Percentiles rank a stretch among this genome's conserved stretches.
Evolutionary conservation across 768 basidiomycete genomes (phyloP).

Genomic region (Boletus eberwhitei): DNA sequence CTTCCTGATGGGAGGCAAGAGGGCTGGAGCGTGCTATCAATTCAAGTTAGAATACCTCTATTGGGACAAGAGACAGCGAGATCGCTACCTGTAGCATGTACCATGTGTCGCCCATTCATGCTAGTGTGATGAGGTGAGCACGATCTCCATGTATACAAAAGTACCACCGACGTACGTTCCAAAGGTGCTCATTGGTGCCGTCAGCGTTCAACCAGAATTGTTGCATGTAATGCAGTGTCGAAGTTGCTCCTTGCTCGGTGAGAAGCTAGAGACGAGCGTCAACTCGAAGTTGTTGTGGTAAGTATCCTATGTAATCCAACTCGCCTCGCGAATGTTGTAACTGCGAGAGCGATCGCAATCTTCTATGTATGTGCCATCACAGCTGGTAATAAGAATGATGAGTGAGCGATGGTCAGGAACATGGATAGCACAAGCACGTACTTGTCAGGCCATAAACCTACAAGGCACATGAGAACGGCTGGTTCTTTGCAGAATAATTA

Average conservation of each 20-base stretch:
- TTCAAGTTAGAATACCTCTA: not conserved
- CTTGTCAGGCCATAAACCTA: constrained; percentile 69
- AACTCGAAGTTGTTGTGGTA: not conserved
- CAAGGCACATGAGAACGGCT: constrained; percentile 2
- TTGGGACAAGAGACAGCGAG: not conserved
- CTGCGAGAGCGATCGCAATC: constrained; percentile 41
- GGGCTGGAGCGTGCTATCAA: constrained; percentile 51
- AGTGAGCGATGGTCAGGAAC: not conserved
- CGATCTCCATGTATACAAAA: not conserved
- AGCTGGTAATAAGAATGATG: constrained; percentile 36
- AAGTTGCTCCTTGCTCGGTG: constrained; percentile 47
- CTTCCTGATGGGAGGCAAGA: constrained; percentile 58
- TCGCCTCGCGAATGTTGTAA: constrained; percentile 44
- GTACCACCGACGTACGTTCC: constrained; percentile 49
- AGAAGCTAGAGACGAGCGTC: constrained; percentile 44
- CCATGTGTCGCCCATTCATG: constrained; percentile 75
- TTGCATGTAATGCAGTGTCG: constrained; percentile 61
- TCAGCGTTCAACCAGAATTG: constrained; percentile 60
- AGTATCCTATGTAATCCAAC: constrained; percentile 1
- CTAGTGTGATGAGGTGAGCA: constrained; percentile 27
- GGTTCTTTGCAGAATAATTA: not conserved
- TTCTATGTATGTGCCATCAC: constrained; percentile 43
- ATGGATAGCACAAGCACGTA: constrained; percentile 24
- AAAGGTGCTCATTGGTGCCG: constrained; percentile 61
- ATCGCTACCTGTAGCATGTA: constrained; percentile 39